Evolutionary conservation across 225 moss, liverwort and hornwort species (phyloP).

Genomic region (Takakia lepidozioides): DNA sequence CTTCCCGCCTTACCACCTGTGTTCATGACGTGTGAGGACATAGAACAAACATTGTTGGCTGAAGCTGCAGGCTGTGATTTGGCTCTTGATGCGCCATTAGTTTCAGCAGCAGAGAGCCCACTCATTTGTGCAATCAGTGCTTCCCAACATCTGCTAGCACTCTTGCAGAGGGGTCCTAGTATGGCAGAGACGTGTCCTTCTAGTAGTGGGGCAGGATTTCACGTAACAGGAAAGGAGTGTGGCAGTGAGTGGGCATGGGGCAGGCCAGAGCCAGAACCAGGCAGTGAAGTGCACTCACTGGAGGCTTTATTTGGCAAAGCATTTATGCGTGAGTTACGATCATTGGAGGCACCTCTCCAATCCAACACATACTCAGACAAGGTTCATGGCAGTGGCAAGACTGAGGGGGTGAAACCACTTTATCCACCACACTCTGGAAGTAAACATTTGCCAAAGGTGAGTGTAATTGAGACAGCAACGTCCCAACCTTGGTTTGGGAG

Average conservation of each 20-base stretch:
- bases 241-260: conserved; percentile 24
- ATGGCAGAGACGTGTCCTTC: conserved; percentile 22
- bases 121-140: conserved; percentile 51
- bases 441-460: conserved; percentile 9
- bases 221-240: conserved; percentile 14
- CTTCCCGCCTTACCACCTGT: conserved; percentile 40
- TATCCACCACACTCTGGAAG: conserved; percentile 20
- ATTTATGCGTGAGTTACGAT: conserved; percentile 83
- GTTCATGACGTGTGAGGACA: conserved; percentile 95
- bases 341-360: conserved; percentile 50
- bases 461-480: conserved; percentile 17
- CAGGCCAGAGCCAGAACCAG: conserved; percentile 20
- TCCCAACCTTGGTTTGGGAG: conserved; percentile 28
- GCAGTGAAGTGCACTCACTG: conserved; percentile 62
- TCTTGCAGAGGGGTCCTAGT: conserved; percentile 61
- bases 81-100: conserved; percentile 11
- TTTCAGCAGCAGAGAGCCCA: conserved; percentile 15
- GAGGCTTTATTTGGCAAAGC: conserved; percentile 86
- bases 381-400: conserved; percentile 17
- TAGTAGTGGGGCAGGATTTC: conserved; percentile 10
- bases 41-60: conserved; percentile 86
- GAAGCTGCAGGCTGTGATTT: conserved; percentile 51
- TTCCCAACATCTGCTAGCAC: conserved; percentile 82
- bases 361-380: conserved; percentile 36
- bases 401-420: conserved; percentile 13